Conservation (phyloP, 2,329 filamentous ascomycete genomes). For the Aureobasidium sp. region DNA sequence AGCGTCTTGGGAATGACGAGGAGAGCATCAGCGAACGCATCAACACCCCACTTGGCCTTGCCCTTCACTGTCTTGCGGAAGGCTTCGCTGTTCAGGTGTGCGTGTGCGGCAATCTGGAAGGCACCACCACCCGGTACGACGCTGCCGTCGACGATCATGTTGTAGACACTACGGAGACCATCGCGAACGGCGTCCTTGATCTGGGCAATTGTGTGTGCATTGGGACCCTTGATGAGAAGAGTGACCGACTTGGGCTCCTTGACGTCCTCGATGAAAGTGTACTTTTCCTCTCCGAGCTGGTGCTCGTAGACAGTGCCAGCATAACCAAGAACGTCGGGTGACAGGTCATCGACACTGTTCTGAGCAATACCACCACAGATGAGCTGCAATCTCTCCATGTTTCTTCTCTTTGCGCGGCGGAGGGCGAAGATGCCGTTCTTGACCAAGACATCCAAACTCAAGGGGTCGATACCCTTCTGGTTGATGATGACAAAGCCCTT, state of each 20-base stretch:
- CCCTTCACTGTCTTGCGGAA: conserved; percentile 92
- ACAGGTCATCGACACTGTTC: conserved; percentile 92
- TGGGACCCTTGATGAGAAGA: conserved; percentile 94
- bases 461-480: conserved; percentile 96
- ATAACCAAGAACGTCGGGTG: conserved; percentile 85
- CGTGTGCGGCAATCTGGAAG: conserved; percentile 89
- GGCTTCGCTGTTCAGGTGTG: conserved; percentile 76
- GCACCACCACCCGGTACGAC: conserved; percentile 92
- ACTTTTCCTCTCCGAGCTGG: conserved; percentile 96
- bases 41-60: conserved; percentile 93
- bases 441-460: conserved; percentile 89
- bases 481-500: conserved; percentile 98
- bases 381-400: conserved; percentile 97
- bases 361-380: conserved; percentile 86
- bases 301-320: conserved; percentile 96
- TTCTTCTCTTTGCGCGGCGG: conserved; percentile 89
- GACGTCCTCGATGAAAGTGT: conserved; percentile 96
- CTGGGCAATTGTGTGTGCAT: conserved; percentile 91
- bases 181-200: conserved; percentile 95
- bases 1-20: conserved; percentile 96
- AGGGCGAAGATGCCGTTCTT: conserved; percentile 98
- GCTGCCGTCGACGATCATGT: conserved; percentile 97
- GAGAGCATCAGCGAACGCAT: conserved; percentile 89
- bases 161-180: conserved; percentile 92
- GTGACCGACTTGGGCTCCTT: conserved; percentile 98